Percentiles rank a stretch among this genome's conserved stretches.
Conservation (phyloP, 345 rosid species). For the Populus ilicifolia region DNA sequence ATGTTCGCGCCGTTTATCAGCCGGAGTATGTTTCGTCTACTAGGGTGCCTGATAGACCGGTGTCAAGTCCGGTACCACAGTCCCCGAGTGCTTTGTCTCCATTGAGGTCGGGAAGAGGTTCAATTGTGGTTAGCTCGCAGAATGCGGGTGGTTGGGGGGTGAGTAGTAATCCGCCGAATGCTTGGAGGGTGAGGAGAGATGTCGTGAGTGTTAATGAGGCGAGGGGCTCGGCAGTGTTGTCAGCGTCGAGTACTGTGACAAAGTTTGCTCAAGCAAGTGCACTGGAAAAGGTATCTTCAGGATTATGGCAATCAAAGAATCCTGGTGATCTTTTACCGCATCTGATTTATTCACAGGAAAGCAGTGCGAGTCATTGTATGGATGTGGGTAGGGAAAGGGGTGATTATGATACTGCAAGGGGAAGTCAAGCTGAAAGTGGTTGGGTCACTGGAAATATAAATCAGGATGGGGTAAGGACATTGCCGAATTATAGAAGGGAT, state of each 20-base stretch:
- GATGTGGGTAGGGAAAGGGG: constrained; percentile 6
- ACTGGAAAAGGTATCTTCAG: constrained; percentile 25
- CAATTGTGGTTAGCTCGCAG: no score
- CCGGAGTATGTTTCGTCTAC: constrained; percentile 1
- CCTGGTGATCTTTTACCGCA: constrained; percentile 18
- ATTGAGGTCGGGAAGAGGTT: no score
- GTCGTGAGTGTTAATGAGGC: background rate
- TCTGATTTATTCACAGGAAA: constrained; percentile 8
- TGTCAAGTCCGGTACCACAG: constrained; percentile 7
- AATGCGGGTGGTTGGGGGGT: background rate
- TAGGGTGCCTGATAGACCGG: constrained; percentile 17
- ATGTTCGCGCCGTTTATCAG: background rate
- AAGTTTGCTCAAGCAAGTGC: constrained; percentile 29
- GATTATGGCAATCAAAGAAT: constrained; percentile 28
- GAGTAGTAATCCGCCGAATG: constrained; percentile 17
- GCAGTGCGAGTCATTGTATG: background rate
- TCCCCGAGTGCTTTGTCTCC: background rate
- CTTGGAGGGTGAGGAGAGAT: constrained; percentile 21
- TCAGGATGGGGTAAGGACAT: constrained; percentile 8
- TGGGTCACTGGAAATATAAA: constrained; percentile 5
- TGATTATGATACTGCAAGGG: background rate
- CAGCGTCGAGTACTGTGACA: constrained; percentile 7
- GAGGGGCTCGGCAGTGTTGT: background rate
- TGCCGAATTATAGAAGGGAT: background rate
- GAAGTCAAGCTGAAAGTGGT: constrained; percentile 8